These are phyloP conservation scores for Spergularia bocconei DNA, from an alignment of 148 eudicot species.

Conservation along the genomic window DNA sequence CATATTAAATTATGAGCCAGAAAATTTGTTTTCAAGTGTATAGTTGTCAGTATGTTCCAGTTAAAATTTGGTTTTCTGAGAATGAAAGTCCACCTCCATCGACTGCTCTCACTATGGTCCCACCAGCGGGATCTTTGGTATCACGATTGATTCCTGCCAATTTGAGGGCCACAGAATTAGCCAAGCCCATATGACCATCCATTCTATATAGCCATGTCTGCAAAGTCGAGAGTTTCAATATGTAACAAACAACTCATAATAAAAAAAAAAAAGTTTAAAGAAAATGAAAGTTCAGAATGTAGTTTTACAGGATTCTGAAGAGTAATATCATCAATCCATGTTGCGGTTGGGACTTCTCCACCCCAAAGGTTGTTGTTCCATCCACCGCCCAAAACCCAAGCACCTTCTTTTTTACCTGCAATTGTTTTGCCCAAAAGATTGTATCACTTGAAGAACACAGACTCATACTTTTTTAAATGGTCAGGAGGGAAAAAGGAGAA, in stretches of 20 bases:
- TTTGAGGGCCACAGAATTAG: constrained; percentile 78
- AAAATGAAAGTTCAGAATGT: constrained; percentile 2
- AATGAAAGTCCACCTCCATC: constrained; percentile 51
- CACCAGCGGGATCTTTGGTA: constrained; percentile 72
- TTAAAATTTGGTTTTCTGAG: too few relatives aligned
- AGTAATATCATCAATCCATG: constrained; percentile 92
- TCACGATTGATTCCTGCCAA: constrained; percentile 63
- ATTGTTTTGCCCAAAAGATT: constrained; percentile 12
- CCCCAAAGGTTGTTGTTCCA: constrained; percentile 98
- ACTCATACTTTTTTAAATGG: background rate
- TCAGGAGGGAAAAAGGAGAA: background rate
- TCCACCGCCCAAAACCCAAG: constrained; percentile 95
- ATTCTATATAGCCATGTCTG: constrained; percentile 84
- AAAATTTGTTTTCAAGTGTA: too few relatives aligned
- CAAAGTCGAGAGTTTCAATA: constrained; percentile 20
- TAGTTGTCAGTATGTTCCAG: too few relatives aligned
- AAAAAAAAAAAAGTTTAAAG: background rate
- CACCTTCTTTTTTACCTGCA: constrained; percentile 64
- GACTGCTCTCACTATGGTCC: constrained; percentile 48
- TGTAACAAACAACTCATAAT: background rate
- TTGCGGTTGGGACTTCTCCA: constrained; percentile 72
- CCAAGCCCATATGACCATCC: constrained; percentile 99
- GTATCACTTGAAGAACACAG: background rate
- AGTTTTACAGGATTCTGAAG: constrained; percentile 75
- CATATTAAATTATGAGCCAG: too few relatives aligned